Conservation (phyloP, 345 rosid species). For the Crucihimalaya himalaica region DNA sequence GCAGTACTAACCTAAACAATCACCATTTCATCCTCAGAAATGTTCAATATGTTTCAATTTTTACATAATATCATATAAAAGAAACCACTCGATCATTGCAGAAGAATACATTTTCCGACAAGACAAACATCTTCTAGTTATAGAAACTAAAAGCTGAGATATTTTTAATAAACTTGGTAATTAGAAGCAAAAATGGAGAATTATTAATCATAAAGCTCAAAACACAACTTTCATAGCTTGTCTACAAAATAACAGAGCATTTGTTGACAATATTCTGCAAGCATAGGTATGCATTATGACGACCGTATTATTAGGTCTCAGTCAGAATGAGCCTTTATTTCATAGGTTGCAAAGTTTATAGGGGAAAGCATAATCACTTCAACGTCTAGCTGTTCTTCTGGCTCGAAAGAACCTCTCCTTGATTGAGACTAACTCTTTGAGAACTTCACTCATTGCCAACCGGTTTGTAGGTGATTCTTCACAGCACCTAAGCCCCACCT, state of each 20-base stretch:
- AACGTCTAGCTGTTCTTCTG: slow-evolving; percentile 1
- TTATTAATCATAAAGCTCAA: not conserved
- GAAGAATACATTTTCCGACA: not conserved
- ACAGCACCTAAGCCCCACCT: slow-evolving; percentile 30
- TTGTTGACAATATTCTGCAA: not conserved
- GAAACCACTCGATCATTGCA: not conserved
- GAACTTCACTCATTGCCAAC: slow-evolving; percentile 24
- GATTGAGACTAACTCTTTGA: slow-evolving; percentile 23
- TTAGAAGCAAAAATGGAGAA: not conserved
- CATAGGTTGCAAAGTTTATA: not conserved
- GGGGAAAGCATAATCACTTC: not conserved
- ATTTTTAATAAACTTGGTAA: not conserved
- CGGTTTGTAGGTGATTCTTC: slow-evolving; percentile 16
- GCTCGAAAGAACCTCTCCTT: slow-evolving; percentile 3
- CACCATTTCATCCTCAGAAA: not conserved
- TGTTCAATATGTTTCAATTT: not conserved
- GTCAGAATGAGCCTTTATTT: not conserved
- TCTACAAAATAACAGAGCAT: not conserved
- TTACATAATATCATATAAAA: not conserved
- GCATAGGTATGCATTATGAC: not conserved
- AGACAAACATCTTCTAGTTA: not conserved
- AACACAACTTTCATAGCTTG: not conserved
- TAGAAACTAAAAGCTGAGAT: not conserved
- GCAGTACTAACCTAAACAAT: not conserved
- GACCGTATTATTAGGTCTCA: not conserved